Evolutionary conservation across 176 grass and related monocot species (phyloP), one percentile per base, ranked within the genome.

Genomic region (Sorghum bicolor): DNA sequence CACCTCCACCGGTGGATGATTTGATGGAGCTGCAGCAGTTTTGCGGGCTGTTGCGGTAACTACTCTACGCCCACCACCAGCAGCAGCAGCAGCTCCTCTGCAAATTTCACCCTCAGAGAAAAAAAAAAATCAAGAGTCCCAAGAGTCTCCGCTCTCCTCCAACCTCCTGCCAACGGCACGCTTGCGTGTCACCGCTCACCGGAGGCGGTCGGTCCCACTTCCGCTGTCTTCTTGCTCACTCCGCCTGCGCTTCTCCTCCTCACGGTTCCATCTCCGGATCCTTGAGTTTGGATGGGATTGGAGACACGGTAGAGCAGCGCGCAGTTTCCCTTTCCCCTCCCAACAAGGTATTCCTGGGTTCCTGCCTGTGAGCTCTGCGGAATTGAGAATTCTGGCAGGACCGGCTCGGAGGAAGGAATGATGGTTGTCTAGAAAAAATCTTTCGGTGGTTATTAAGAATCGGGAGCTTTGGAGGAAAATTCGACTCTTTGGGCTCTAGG

Each of bases 101-200:
- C 69, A 16, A 50, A 4, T 64, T 80, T 69, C 19, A 17, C 39
- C 15, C 48, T 33, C 30, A 5, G 5, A 17, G 19, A 48, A 44
- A 33, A 33, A 33, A 36, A 36, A 43, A 43, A 50, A 50, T 20
- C 41, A 3, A 43, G 41, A 15, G 44, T 45, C 44, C 7, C 20
- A 7, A n/a, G 22, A 58, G n/a, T 10, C 50, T 17, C 7, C 4
- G 29, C 55, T 60, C 9, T 11, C 55, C 55, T 25, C 9, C 60
- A 29, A 63, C 60, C 26, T 64, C 60, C 88, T 86, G 58, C 88
- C 57, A 74, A 6, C 79, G 64, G 26, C 66, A 31, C 83, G 74
- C 32, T 74, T 73, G 40, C 70, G 64, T 73, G 26, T 58, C 57
- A 14, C 55, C 55, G 9, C 4, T 12, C 64, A 16, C 65, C 65